A percentile compares a stretch with the other conserved stretches of the same genome.
phyloP scores from a whole-genome alignment of 1,139 yeast genomes.

The Arxiozyma slooffiae region DNA sequence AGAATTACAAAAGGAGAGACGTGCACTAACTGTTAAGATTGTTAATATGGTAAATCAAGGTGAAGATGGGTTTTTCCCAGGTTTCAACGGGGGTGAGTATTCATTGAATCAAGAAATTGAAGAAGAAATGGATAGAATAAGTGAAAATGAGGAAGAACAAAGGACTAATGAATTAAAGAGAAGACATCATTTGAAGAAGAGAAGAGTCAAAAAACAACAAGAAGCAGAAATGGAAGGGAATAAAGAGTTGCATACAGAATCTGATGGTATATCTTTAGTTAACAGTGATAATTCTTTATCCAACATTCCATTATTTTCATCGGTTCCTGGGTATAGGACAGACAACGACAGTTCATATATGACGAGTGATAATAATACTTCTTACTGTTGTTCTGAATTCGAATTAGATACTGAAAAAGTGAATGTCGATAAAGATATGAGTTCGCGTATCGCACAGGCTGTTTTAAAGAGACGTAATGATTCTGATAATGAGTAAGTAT shows the following conservation, averaged over 20 bases:
- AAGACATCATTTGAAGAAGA: conserved; percentile 23
- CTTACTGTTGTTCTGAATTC: conserved; percentile 19
- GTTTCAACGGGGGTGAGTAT: conserved; percentile 32
- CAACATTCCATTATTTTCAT: conserved; percentile 27
- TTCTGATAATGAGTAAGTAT: neutral
- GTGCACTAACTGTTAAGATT: conserved; percentile 43
- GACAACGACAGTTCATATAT: neutral
- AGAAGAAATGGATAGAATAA: conserved; percentile 17
- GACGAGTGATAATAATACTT: neutral
- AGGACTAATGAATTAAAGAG: conserved; percentile 26
- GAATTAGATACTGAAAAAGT: conserved; percentile 13
- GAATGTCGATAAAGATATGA: conserved; percentile 9
- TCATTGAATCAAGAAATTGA: conserved; percentile 7
- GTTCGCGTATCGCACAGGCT: conserved; percentile 16
- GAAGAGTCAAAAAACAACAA: conserved; percentile 9
- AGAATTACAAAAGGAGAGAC: conserved; percentile 42
- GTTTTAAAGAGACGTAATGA: conserved; percentile 17
- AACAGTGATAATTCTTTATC: conserved; percentile 30
- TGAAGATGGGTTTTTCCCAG: conserved; percentile 59
- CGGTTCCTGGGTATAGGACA: neutral
- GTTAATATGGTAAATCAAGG: conserved; percentile 47
- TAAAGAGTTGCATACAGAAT: conserved; percentile 11
- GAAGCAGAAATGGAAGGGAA: conserved; percentile 5
- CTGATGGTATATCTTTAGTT: conserved; percentile 29
- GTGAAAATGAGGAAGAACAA: conserved; percentile 18